These are phyloP conservation scores for Vitis hybrid DNA, from an alignment of 177 flowering plant species.

Conservation along the genomic window DNA sequence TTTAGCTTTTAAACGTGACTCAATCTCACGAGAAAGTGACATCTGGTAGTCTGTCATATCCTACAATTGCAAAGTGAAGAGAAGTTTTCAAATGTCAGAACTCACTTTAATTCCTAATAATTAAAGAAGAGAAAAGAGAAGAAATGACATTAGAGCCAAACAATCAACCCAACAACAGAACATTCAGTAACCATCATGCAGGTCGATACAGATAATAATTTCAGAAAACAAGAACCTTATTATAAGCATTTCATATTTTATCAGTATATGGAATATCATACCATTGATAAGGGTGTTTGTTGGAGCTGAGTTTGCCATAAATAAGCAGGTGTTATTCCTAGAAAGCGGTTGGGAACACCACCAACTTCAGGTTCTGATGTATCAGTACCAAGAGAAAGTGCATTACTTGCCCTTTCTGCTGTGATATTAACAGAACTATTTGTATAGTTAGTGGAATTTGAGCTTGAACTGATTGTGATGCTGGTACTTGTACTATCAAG, in stretches of 20 bases:
- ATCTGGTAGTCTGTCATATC: slow-evolving; percentile 74
- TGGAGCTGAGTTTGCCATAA: slow-evolving; percentile 83
- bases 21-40: slow-evolving; percentile 69
- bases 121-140: neutral
- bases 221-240: neutral
- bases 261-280: slow-evolving; percentile 24
- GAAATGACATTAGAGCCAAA: neutral
- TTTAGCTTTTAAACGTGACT: slow-evolving; percentile 70
- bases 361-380: slow-evolving; percentile 75
- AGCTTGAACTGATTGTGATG: slow-evolving; percentile 60
- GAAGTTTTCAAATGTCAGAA: neutral
- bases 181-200: neutral
- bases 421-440: slow-evolving; percentile 45
- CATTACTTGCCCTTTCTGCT: slow-evolving; percentile 31
- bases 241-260: neutral
- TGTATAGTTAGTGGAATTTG: slow-evolving; percentile 61
- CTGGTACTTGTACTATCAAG: slow-evolving; percentile 86
- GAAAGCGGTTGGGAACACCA: slow-evolving; percentile 91
- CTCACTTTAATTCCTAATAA: neutral
- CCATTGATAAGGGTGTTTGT: slow-evolving; percentile 57
- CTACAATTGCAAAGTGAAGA: slow-evolving; percentile 29
- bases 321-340: slow-evolving; percentile 85
- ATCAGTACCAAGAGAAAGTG: slow-evolving; percentile 35
- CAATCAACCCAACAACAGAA: neutral
- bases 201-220: neutral